phyloP scores from a whole-genome alignment of 148 eudicot genomes.

The Rhododendron henanense region DNA sequence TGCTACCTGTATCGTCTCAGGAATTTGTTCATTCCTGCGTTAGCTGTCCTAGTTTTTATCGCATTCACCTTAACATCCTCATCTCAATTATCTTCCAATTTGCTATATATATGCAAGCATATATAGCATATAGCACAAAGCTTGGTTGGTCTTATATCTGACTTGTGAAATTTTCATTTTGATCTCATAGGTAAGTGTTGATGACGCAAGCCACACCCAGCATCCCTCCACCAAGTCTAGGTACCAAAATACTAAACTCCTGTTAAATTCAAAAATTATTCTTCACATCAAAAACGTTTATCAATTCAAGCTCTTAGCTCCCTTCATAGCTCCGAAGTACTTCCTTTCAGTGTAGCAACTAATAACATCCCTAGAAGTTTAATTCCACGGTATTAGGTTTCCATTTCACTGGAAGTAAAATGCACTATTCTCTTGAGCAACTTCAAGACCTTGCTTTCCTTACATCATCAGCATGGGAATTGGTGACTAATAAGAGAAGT shows the following conservation, averaged over 20 bases:
- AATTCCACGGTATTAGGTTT: background rate
- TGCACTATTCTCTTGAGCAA: background rate
- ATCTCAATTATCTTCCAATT: background rate
- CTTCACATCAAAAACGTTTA: background rate
- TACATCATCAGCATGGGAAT: background rate
- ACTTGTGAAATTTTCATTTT: background rate
- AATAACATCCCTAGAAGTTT: background rate
- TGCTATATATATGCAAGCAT: background rate
- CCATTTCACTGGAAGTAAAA: background rate
- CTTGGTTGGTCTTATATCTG: background rate
- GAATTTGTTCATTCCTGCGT: background rate
- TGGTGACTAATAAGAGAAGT: background rate
- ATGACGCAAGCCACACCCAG: background rate
- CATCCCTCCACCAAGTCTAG: background rate
- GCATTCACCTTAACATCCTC: background rate
- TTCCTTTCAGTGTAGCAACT: background rate
- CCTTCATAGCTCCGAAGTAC: background rate
- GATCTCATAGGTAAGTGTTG: background rate
- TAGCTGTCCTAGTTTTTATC: background rate
- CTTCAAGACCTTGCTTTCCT: background rate
- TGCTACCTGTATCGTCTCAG: background rate
- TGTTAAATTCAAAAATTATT: background rate
- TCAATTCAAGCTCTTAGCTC: background rate
- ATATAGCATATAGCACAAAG: background rate
- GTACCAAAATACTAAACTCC: background rate